phyloP scores from a whole-genome alignment of 2,329 filamentous ascomycete genomes.

The Coccinonectria pachysandricola region DNA sequence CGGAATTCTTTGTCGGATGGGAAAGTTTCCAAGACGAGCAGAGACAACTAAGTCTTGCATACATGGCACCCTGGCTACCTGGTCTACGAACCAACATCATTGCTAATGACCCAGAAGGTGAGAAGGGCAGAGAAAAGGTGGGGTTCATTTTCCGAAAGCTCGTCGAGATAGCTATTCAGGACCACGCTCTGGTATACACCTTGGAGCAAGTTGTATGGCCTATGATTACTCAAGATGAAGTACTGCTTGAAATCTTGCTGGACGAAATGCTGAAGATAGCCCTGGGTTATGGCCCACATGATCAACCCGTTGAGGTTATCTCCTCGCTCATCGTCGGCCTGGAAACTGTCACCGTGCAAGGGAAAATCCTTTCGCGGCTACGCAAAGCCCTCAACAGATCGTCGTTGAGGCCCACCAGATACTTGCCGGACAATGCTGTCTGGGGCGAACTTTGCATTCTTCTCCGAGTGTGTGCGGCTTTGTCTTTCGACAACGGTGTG shows the following conservation, averaged over 20 bases:
- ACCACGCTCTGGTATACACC: constrained; percentile 47
- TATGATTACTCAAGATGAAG: constrained; percentile 52
- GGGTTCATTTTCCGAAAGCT: constrained; percentile 54
- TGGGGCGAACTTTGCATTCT: constrained; percentile 62
- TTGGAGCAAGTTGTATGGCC: constrained; percentile 60
- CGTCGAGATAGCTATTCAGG: constrained; percentile 53
- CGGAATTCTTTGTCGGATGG: constrained; percentile 66
- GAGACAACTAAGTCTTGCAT: constrained; percentile 54
- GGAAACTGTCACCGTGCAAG: constrained; percentile 54
- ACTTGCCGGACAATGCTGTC: constrained; percentile 55
- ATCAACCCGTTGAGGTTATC: constrained; percentile 49
- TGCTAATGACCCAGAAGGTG: constrained; percentile 48
- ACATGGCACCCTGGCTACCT: constrained; percentile 60
- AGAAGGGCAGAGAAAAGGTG: constrained; percentile 57
- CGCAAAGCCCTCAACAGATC: constrained; percentile 58
- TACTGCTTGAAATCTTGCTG: constrained; percentile 54
- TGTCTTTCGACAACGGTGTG: constrained; percentile 58
- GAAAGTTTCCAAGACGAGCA: constrained; percentile 59
- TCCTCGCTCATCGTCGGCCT: constrained; percentile 54
- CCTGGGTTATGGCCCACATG: constrained; percentile 44
- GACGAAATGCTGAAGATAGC: constrained; percentile 58
- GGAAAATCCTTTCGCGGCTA: constrained; percentile 54
- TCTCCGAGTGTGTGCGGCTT: constrained; percentile 53
- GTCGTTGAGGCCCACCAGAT: constrained; percentile 54
- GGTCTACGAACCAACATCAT: constrained; percentile 51